Base-by-base conservation (phyloP, 2,329 filamentous ascomycete genomes). In the Onygenales sp. region DNA sequence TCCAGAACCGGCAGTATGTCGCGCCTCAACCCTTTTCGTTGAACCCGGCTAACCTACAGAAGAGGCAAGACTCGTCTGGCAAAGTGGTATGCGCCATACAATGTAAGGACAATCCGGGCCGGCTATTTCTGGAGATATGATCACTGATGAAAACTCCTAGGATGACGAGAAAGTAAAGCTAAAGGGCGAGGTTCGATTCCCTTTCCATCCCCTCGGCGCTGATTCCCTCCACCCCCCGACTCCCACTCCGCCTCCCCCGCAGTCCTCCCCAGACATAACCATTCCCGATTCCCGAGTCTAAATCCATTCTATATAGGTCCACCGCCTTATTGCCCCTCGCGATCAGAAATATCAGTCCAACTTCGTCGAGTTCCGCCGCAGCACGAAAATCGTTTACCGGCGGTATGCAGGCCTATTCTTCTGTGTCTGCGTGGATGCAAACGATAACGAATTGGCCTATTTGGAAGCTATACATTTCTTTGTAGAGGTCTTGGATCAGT, bases 291-390 rank as follows among this genome's bases (percentile, higher is more conserved):
- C 41, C 42, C 4, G 14, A 42, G 14, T 43, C 41, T 50, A 32
- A 35, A 35, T 36, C 17, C 10, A 17, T 11, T 7, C 21, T 43
- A n/a, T 48, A 31, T 33, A 90, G 86, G 88, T 97, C 64, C 93
- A 98, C 79, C 91, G 93, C 58, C 89, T 98, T 62, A 92, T 98
- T 57, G 93, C 93, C 0, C 93, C 93, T 6, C 88, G 93, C 67
- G 93, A 98, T 74, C 93, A 98, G 70, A 98, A 98, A 70, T 95
- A 98, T 78, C 93, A 98, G 72, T 95, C 90, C 75, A 98, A 98
- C 77, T 98, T 98, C 67, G 93, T 98, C 79, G 93, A 98, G 64
- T 85, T 85, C 62, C 72, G 74, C 45, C 66, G 70, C 48, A 74
- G 71, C 57, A 90, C 92, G 69, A 97, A 96, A 77, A 87, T 98